Evolutionary conservation across 176 grass and related monocot species (phyloP).

Genomic region (Musa acuminata): DNA sequence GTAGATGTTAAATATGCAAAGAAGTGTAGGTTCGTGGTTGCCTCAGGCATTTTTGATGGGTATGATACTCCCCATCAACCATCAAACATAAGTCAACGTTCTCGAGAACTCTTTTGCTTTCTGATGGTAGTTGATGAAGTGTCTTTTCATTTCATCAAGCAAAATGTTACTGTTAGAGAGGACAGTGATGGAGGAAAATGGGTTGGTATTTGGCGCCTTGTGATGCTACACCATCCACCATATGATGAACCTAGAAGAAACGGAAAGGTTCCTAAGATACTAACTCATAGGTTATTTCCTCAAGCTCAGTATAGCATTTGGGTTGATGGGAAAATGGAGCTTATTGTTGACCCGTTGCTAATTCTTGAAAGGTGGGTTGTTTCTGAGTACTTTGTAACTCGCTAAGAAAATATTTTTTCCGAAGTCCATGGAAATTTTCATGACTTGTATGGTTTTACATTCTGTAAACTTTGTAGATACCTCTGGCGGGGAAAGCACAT

Average conservation of each 20-base stretch:
- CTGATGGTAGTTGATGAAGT: conserved; percentile 94
- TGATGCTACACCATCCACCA: conserved; percentile 49
- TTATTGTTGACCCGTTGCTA: conserved; percentile 86
- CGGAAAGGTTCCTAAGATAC: conserved; percentile 94
- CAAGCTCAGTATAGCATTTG: conserved; percentile 94
- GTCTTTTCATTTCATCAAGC: conserved; percentile 79
- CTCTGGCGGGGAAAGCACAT: conserved; percentile 79
- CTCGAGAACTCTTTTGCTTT: conserved; percentile 90
- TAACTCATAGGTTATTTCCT: conserved; percentile 90
- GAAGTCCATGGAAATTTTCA: not conserved
- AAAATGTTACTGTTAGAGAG: conserved; percentile 55
- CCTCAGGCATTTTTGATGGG: conserved; percentile 98
- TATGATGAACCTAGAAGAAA: conserved; percentile 99
- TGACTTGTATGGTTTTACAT: no score
- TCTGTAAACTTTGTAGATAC: conserved; percentile 39
- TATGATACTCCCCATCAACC: conserved; percentile 91
- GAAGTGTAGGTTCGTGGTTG: conserved; percentile 89
- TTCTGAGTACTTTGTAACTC: not conserved
- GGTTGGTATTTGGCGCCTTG: conserved; percentile 89
- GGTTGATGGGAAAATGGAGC: conserved; percentile 99
- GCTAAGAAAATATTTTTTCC: not conserved
- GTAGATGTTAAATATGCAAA: conserved; percentile 57
- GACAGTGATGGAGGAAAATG: conserved; percentile 73
- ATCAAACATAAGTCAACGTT: conserved; percentile 69
- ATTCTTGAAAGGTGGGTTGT: conserved; percentile 79